Percentiles rank a stretch among this genome's conserved stretches.
These are phyloP conservation scores for Crepidotus variabilis DNA, from an alignment of 768 basidiomycete genomes.

Conservation along the genomic window DNA sequence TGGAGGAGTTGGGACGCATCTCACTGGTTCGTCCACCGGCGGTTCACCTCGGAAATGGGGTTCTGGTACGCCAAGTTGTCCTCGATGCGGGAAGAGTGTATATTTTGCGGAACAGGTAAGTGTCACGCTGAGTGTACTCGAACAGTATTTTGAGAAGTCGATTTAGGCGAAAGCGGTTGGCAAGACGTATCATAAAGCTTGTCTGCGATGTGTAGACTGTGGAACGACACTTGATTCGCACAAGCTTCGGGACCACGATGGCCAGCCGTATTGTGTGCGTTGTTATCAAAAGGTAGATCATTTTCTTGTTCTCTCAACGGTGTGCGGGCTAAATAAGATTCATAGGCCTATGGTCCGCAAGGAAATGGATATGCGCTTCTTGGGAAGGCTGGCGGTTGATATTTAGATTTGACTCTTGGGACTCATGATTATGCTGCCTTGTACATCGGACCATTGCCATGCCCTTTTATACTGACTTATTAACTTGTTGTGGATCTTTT, in stretches of 20 bases:
- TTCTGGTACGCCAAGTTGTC: slow-evolving; percentile 57
- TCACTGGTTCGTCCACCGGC: slow-evolving; percentile 28
- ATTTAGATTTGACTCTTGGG: not conserved
- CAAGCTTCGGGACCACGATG: slow-evolving; percentile 73
- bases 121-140: not conserved
- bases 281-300: slow-evolving; percentile 65
- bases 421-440: not conserved
- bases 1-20: slow-evolving; percentile 22
- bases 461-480: not conserved
- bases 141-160: too few species aligned
- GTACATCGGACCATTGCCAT: not conserved
- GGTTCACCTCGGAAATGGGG: slow-evolving; percentile 50
- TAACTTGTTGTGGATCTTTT: not conserved
- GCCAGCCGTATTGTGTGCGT: slow-evolving; percentile 61
- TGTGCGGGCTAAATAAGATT: not conserved
- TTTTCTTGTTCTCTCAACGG: not conserved
- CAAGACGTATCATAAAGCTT: slow-evolving; percentile 76
- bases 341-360: slow-evolving; percentile 67
- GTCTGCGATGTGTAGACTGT: slow-evolving; percentile 75
- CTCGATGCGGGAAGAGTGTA: slow-evolving; percentile 69
- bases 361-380: slow-evolving; percentile 72
- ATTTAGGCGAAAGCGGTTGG: slow-evolving; percentile 73
- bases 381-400: slow-evolving; percentile 29
- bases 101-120: slow-evolving; percentile 83
- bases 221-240: slow-evolving; percentile 66